Evolutionary conservation across 2,329 filamentous ascomycete genomes (phyloP).

Genomic region (Rhinocladiella similis): DNA sequence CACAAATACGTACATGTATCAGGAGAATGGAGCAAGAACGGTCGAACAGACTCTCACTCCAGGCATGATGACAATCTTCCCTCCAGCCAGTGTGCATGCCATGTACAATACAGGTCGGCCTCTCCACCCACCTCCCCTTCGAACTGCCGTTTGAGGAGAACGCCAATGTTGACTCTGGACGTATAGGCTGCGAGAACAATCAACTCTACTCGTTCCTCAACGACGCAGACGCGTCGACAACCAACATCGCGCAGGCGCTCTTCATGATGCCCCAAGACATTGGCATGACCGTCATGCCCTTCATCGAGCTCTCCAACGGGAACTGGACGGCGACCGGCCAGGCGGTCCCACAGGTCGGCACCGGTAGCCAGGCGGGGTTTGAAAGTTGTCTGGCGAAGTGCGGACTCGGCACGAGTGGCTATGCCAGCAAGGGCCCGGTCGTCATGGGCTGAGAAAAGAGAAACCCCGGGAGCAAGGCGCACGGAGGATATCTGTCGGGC

Average conservation of each 20-base stretch:
- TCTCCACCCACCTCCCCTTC: background rate
- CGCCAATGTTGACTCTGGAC: background rate
- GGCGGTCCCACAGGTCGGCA: slow-evolving; percentile 41
- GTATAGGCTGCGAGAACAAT: slow-evolving; percentile 40
- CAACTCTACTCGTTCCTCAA: slow-evolving; percentile 48
- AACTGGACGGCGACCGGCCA: slow-evolving; percentile 31
- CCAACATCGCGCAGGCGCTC: slow-evolving; percentile 44
- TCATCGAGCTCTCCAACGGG: slow-evolving; percentile 32
- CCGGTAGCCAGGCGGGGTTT: slow-evolving; percentile 44
- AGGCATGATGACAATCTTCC: slow-evolving; percentile 49
- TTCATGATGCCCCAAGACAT: slow-evolving; percentile 41
- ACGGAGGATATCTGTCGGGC: background rate
- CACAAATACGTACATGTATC: slow-evolving; percentile 49
- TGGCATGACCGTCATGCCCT: slow-evolving; percentile 44
- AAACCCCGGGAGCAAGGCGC: background rate
- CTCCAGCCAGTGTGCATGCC: slow-evolving; percentile 44
- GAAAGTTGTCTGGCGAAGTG: slow-evolving; percentile 35
- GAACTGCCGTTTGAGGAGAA: too few species aligned
- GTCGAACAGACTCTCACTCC: slow-evolving; percentile 40
- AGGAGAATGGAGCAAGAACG: slow-evolving; percentile 46
- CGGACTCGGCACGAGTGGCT: slow-evolving; percentile 1
- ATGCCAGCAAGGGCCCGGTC: background rate
- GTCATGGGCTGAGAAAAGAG: background rate
- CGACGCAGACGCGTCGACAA: slow-evolving; percentile 45
- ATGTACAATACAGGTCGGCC: slow-evolving; percentile 47